Evolutionary conservation across 2,329 filamentous ascomycete genomes (phyloP).

Genomic region (Apiospora aurea): DNA sequence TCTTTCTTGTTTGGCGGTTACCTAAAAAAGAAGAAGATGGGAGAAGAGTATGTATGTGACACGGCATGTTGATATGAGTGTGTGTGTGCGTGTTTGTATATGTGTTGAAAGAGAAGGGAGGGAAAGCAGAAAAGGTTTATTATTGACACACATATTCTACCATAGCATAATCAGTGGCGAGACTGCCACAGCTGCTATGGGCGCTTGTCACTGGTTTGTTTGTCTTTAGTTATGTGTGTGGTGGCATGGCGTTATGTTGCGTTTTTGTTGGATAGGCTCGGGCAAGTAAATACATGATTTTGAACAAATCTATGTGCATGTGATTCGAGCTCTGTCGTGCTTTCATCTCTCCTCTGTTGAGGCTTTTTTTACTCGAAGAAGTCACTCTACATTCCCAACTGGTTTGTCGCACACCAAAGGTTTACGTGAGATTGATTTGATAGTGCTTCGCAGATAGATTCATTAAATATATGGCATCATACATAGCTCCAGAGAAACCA

Average conservation of each 20-base stretch:
- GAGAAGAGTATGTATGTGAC: neutral
- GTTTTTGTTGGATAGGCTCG: neutral
- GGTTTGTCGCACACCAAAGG: neutral
- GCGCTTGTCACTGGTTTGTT: neutral
- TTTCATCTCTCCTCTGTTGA: too few species aligned
- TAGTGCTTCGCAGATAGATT: neutral
- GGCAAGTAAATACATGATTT: neutral
- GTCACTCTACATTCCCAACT: too few species aligned
- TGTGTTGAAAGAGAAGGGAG: neutral
- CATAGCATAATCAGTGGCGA: conserved; percentile 6
- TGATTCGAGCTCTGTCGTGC: too few species aligned
- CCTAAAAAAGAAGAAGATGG: neutral
- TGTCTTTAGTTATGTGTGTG: neutral
- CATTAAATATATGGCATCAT: neutral
- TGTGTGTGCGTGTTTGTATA: neutral
- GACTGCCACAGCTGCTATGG: neutral
- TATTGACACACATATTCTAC: neutral
- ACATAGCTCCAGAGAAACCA: neutral
- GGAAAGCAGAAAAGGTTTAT: neutral
- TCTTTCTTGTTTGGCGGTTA: neutral
- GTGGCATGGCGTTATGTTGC: neutral
- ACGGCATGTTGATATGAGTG: neutral
- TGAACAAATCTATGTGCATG: too few species aligned
- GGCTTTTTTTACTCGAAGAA: too few species aligned
- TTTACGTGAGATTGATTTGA: neutral